These are phyloP conservation scores for Pezicula radicicola DNA, from an alignment of 2,329 filamentous ascomycete species.

Conservation along the genomic window DNA sequence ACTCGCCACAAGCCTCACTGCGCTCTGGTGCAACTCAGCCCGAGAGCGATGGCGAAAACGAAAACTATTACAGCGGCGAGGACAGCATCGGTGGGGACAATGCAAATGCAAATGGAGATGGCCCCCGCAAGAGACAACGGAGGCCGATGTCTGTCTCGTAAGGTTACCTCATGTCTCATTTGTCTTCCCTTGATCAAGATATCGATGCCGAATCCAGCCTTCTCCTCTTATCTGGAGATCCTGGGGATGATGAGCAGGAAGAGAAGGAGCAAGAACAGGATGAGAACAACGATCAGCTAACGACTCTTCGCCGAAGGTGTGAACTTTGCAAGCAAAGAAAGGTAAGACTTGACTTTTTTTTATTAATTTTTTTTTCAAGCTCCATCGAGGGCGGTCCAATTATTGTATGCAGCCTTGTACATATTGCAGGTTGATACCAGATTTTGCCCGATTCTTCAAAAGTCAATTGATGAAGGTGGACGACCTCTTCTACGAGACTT, in stretches of 20 bases:
- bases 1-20: constrained; percentile 21
- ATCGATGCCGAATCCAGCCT: constrained; percentile 10
- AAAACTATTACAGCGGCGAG: constrained; percentile 20
- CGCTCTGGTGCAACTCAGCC: constrained; percentile 20
- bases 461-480: too few relatives aligned
- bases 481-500: too few relatives aligned
- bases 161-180: constrained; percentile 26
- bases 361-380: background rate
- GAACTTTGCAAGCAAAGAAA: constrained; percentile 81
- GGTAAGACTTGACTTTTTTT: constrained; percentile 40
- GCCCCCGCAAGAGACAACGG: constrained; percentile 42
- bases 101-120: constrained; percentile 23
- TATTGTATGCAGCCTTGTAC: too few relatives aligned
- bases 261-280: constrained; percentile 14
- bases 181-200: constrained; percentile 10
- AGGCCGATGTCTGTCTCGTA: constrained; percentile 49
- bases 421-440: too few relatives aligned
- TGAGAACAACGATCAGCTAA: constrained; percentile 24
- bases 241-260: background rate
- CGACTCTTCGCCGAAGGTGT: constrained; percentile 46
- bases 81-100: constrained; percentile 25
- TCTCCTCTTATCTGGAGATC: constrained; percentile 8
- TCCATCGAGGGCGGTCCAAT: too few relatives aligned
- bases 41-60: constrained; percentile 29
- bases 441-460: too few relatives aligned